Base-by-base conservation (phyloP, 768 basidiomycete genomes). In the Mycena filopes region DNA sequence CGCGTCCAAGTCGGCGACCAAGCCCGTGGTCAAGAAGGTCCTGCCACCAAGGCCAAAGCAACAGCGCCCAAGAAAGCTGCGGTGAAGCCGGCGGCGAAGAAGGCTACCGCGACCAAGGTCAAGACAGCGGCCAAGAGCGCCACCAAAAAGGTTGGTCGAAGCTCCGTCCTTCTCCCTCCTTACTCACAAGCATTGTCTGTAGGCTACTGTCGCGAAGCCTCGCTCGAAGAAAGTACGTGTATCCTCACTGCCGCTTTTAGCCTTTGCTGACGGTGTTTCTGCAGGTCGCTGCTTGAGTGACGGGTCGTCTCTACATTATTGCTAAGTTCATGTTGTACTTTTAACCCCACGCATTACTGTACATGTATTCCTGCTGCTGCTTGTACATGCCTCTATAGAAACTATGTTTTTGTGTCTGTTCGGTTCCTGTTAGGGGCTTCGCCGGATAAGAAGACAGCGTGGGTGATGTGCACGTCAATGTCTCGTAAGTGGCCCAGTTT, bases 81-180 rank as follows among this genome's bases (percentile, higher is more conserved):
- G 13, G 48, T 50, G 7, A 65, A 61, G 31, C 63, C 63, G n/a
- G 65, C 64, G 4, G 20, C 55, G 6, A 66, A 65, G 60, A 66
- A 65, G 49, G 54, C 50, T 12, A 2, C 10, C 13, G 8, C 20
- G 23, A 2, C 26, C 16, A 21, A 36, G 26, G 43, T 13, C 21
- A n/a, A 36, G 26, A 23, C 23, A 2, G 5, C 26, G 5, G n/a
- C 29, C 16, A 33, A 58, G 43, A 23, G 2, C 10, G 10, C 36
- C 9, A 36, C 36, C 36, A 36, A 36, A 36, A 36, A 36, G 15
- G n/a, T n/a, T n/a, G n/a, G n/a, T n/a, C n/a, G n/a, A n/a, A n/a
- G n/a, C n/a, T n/a, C n/a, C n/a, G n/a, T n/a, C n/a, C n/a, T n/a
- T n/a, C n/a, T n/a, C n/a, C n/a, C n/a, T n/a, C n/a, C n/a, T n/a